Evolutionary conservation across 2,329 filamentous ascomycete genomes (phyloP).

Genomic region (Trichophyton schoenleinii): DNA sequence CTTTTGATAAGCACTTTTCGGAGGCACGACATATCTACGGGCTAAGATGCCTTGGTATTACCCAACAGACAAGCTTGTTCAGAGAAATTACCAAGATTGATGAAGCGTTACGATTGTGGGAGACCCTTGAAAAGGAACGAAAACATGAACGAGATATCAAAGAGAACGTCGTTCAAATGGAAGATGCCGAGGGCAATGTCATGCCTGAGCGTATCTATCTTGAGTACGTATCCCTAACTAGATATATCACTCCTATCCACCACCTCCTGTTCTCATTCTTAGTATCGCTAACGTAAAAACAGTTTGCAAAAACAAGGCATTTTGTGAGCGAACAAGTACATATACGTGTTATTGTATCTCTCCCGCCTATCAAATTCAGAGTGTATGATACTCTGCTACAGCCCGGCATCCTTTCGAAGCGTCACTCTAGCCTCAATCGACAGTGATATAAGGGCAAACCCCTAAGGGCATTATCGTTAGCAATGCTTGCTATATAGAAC

Average conservation of each 20-base stretch:
- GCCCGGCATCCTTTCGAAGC: neutral
- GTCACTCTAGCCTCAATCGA: neutral
- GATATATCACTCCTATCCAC: neutral
- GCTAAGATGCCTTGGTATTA: slow-evolving; percentile 85
- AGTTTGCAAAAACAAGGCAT: slow-evolving; percentile 18
- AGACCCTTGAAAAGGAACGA: slow-evolving; percentile 79
- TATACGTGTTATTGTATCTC: neutral
- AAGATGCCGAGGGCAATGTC: slow-evolving; percentile 91
- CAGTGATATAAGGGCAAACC: neutral
- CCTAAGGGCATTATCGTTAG: neutral
- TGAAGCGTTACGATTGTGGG: slow-evolving; percentile 78
- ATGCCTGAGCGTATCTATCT: slow-evolving; percentile 99
- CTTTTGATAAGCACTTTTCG: slow-evolving; percentile 98
- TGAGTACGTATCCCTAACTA: slow-evolving; percentile 39
- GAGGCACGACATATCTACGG: slow-evolving; percentile 89
- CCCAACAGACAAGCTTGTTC: slow-evolving; percentile 70
- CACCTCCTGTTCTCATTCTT: neutral
- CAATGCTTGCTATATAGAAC: neutral
- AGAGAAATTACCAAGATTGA: slow-evolving; percentile 87
- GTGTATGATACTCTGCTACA: neutral
- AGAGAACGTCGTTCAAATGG: slow-evolving; percentile 91
- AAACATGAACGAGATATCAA: slow-evolving; percentile 63
- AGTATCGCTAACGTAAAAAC: slow-evolving; percentile 10
- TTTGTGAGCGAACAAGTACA: slow-evolving; percentile 9
- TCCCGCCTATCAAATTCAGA: neutral